Base-by-base conservation (phyloP, 345 rosid species). In the Anastatica hierochuntica region DNA sequence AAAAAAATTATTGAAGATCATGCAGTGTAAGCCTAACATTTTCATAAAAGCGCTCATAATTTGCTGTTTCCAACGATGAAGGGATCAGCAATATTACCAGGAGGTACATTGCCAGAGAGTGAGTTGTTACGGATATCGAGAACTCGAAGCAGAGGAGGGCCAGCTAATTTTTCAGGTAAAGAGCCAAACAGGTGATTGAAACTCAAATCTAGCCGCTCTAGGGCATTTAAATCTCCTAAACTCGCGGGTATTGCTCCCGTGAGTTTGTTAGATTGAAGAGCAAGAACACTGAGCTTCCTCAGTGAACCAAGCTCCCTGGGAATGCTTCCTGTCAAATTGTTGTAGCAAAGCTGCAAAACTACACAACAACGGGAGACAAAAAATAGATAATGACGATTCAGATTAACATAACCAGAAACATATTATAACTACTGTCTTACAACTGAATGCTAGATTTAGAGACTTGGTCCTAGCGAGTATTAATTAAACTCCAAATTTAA, bases 261-360 rank as follows among this genome's bases (percentile, higher is more conserved):
- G 37, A 90, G 76, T 40, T 67, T 74, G 74, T 90, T 90, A 29
- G 82, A 77, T 52, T 87, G 96, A 49, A 90, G 70, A 37, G 89
- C 83, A 58, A 87, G 78, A 57, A 87, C 94, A 48, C 38, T 76
- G 1, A 90, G 90, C 72, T 72, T 86, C 73, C 36, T 68, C 57
- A 87, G 47, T 15, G 85, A 75, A 15, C 98, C 88, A 41, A 87
- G 23, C 68, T 80, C 76, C 14, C 76, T 76, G 1, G 96, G 98
- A 60, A 90, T 71, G 41, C 85, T 80, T 44, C 98, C 98, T 9
- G 77, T 82, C 43, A 90, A 64, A 63, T 77, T 78, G 59, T 90
- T 90, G 79, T 75, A 80, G 54, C 96, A 84, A 9, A 90, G 92
- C 84, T 87, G 98, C 95, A 90, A 50, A 48, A 90, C 98, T 90